Conservation (phyloP, 23 red algal species). For the Gracilaria domingensis region DNA sequence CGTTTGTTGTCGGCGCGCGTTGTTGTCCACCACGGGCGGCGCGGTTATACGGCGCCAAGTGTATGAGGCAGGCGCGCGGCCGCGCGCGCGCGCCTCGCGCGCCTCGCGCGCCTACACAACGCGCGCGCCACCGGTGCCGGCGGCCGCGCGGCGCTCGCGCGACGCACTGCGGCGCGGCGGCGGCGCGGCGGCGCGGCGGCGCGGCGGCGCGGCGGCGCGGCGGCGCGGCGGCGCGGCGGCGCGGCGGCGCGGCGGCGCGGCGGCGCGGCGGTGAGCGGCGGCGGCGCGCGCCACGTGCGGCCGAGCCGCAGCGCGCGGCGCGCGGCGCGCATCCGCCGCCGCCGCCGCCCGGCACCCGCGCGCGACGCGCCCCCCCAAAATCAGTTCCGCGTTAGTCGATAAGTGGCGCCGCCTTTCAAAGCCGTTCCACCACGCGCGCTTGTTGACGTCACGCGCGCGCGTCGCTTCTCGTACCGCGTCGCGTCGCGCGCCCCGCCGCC, state of each 20-base stretch:
- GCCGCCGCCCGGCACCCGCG: not conserved
- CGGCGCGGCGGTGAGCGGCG: too few species aligned
- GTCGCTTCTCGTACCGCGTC: not conserved
- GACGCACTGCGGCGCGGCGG: not conserved
- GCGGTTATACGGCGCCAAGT: too few species aligned
- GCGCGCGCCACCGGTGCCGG: not conserved
- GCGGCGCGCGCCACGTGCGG: too few species aligned
- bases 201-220: not conserved
- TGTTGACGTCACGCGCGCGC: not conserved
- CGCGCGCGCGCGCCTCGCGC: not conserved
- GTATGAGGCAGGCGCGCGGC: too few species aligned
- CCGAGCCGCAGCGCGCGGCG: too few species aligned
- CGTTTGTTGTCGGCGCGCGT: too few species aligned
- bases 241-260: too few species aligned
- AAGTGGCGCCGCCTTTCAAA: too few species aligned
- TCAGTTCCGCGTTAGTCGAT: constrained; percentile 39
- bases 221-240: too few species aligned
- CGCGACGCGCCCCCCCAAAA: not conserved
- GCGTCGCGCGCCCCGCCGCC: not conserved
- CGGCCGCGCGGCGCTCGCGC: not conserved
- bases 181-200: not conserved
- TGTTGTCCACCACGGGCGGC: too few species aligned
- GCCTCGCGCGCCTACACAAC: not conserved
- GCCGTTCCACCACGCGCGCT: too few species aligned
- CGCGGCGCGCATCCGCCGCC: not conserved